Evolutionary conservation across 768 basidiomycete genomes (phyloP).

Genomic region (Gloeopeniophorella convolvens): DNA sequence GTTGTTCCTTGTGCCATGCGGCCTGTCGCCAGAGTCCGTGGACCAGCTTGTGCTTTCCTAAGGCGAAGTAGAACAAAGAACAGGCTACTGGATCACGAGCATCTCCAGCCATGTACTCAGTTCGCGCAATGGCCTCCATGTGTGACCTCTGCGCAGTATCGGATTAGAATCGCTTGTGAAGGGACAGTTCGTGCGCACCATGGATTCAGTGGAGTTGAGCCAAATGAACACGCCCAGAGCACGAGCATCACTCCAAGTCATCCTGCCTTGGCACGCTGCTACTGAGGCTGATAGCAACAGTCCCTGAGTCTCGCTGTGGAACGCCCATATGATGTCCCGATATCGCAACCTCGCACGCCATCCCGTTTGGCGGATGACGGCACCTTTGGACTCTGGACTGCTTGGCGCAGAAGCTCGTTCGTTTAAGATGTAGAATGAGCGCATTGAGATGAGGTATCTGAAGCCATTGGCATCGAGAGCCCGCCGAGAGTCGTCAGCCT

Average conservation of each 20-base stretch:
- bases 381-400: conserved; percentile 39
- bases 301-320: conserved; percentile 91
- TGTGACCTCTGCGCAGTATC: conserved; percentile 53
- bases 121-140: conserved; percentile 83
- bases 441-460: conserved; percentile 88
- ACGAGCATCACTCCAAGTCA: conserved; percentile 85
- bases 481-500: conserved; percentile 90
- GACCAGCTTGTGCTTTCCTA: conserved; percentile 88
- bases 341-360: conserved; percentile 77
- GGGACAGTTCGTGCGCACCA: conserved; percentile 45
- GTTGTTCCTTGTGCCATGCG: conserved; percentile 86
- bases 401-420: conserved; percentile 47
- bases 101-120: conserved; percentile 86
- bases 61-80: conserved; percentile 90
- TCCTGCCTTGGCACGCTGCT: conserved; percentile 72
- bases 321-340: conserved; percentile 96
- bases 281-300: conserved; percentile 66
- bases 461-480: conserved; percentile 88
- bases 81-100: conserved; percentile 84
- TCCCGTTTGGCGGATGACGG: conserved; percentile 41
- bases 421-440: conserved; percentile 85
- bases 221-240: conserved; percentile 84
- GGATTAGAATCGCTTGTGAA: not conserved
- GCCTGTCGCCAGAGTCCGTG: conserved; percentile 96
- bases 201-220: conserved; percentile 68